Conservation (phyloP, 352 stramenopile species). For the Pythium angustatum region DNA sequence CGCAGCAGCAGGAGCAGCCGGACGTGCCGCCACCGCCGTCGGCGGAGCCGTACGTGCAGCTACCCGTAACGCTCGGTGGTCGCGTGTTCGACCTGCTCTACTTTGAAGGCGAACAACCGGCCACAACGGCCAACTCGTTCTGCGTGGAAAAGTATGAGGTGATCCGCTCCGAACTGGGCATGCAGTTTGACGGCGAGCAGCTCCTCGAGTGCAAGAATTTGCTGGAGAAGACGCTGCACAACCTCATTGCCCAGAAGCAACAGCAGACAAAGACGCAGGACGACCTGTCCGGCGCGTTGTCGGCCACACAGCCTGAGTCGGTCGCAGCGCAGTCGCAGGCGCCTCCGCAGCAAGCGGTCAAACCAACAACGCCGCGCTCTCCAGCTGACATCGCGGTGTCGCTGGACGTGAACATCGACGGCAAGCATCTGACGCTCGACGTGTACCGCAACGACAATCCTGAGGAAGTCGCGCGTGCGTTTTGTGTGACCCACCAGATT, state of each 20-base stretch:
- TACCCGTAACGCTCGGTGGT: constrained; percentile 64
- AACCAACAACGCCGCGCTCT: constrained; percentile 4
- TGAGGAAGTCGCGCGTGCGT: constrained; percentile 42
- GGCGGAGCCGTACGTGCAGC: constrained; percentile 40
- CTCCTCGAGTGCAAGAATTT: constrained; percentile 63
- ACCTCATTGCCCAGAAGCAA: constrained; percentile 31
- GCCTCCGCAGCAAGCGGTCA: constrained; percentile 13
- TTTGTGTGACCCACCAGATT: constrained; percentile 59
- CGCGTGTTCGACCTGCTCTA: constrained; percentile 64
- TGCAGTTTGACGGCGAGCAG: constrained; percentile 60
- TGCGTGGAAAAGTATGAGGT: constrained; percentile 73
- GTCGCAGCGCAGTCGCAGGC: constrained; percentile 1
- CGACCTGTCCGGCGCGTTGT: constrained; percentile 25
- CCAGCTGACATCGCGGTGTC: constrained; percentile 55
- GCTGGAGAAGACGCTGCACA: constrained; percentile 43
- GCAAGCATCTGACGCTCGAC: constrained; percentile 43
- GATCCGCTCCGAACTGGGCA: constrained; percentile 46
- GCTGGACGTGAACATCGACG: constrained; percentile 68
- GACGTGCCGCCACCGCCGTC: constrained; percentile 7
- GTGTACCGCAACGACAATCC: constrained; percentile 61
- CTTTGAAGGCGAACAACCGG: constrained; percentile 59
- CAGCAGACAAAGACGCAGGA: constrained; percentile 27
- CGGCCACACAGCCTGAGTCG: background rate
- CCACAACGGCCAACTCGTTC: constrained; percentile 60
- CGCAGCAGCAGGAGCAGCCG: constrained; percentile 19